Percentiles rank a stretch among this genome's conserved stretches.
Evolutionary conservation across 2,329 filamentous ascomycete genomes (phyloP).

Genomic region (Fusarium bactridioides): DNA sequence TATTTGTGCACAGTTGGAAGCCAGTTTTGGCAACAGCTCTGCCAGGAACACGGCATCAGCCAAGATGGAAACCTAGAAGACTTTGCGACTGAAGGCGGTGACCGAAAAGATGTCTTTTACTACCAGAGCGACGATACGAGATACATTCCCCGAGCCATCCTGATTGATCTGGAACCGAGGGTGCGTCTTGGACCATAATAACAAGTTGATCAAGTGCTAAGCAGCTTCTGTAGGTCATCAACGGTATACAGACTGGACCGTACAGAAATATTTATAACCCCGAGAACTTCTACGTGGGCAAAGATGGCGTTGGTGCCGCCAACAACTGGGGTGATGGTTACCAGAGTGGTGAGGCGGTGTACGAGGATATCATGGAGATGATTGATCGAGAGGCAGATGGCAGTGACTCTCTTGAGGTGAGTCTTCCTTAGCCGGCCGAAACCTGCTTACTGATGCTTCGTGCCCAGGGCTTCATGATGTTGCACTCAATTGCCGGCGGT

Average conservation of each 20-base stretch:
- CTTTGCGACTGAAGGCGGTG: constrained; percentile 96
- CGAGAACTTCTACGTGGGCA: constrained; percentile 97
- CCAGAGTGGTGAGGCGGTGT: constrained; percentile 87
- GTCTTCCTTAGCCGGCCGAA: background rate
- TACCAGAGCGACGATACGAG: constrained; percentile 99
- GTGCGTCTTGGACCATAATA: constrained; percentile 53
- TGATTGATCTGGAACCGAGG: constrained; percentile 93
- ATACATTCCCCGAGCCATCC: constrained; percentile 95
- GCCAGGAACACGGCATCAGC: constrained; percentile 96
- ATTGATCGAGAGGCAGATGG: constrained; percentile 98
- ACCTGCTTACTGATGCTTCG: background rate
- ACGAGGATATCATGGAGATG: constrained; percentile 99
- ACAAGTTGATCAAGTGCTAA: constrained; percentile 8
- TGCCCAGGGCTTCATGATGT: constrained; percentile 88
- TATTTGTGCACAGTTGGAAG: constrained; percentile 75
- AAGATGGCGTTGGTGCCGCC: constrained; percentile 90
- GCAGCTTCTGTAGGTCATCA: constrained; percentile 70
- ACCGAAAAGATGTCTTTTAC: constrained; percentile 99
- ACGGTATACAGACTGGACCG: constrained; percentile 88
- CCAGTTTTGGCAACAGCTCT: constrained; percentile 99
- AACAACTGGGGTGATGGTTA: constrained; percentile 99
- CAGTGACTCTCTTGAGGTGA: constrained; percentile 88
- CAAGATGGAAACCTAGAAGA: constrained; percentile 97
- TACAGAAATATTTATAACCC: constrained; percentile 99
- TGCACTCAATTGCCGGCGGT: constrained; percentile 97